Evolutionary conservation across 345 rosid genomes (phyloP), one percentile per base, ranked within the genome.

Genomic region (Laguncularia racemosa): DNA sequence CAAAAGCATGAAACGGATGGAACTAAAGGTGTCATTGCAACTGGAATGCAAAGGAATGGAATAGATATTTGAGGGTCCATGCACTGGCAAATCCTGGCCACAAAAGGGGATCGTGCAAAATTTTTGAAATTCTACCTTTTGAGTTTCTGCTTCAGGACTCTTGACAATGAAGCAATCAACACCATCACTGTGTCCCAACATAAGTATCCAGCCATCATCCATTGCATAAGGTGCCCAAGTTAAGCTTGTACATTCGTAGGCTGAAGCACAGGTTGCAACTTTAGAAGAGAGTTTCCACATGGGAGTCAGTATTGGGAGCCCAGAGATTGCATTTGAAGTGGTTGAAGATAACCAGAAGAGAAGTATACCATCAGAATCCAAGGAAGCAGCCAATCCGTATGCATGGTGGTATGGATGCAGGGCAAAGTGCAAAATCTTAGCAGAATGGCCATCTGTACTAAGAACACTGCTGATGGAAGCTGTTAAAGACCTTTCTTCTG

Each of bases 101-200:
- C 61, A 70, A 58, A 78, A 70, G 44, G 98, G 90, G 72, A 91
- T 79, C 12, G 95, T 82, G 77, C 90, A 84, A 48, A 84, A 51
- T 67, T 61, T 78, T 59, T 73, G 84, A 66, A 84, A 81, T 57
- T 55, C 48, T 60, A 66, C 46, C 49, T 60, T 77, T 49, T 61
- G 71, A 55, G 55, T 68, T 56, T 59, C 77, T 56, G 43, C 70
- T 67, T 69, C 73, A 61, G 70, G 68, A 38, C 66, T 59, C 65
- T 75, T 75, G 61, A 91, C 80, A n/a, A 84, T 61, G 77, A 88
- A 86, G 78, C 86, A 85, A 76, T 91, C 96, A 50, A 91, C 71
- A 59, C 98, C 98, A 57, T 77, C 79, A 43, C 51, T 70, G 77
- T 84, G 86, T 53, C 95, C 96, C 70, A 76, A 62, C 57, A 91